These are phyloP conservation scores for Cordyceps pruinosa DNA, from an alignment of 2,329 filamentous ascomycete genomes.

Conservation along the genomic window DNA sequence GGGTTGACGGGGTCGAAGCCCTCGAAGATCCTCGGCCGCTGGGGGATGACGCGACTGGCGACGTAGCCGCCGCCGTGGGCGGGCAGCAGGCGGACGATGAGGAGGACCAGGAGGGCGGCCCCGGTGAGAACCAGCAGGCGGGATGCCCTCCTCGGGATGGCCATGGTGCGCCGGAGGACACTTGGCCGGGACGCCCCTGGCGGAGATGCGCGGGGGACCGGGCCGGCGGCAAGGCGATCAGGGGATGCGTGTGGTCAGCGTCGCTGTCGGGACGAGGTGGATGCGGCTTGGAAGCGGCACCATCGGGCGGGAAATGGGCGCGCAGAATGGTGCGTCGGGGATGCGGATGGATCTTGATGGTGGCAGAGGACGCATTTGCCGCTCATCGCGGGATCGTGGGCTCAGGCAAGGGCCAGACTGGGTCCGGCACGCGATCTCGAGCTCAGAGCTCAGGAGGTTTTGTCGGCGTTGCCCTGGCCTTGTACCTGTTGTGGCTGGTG, in stretches of 20 bases:
- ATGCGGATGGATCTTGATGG: slow-evolving; percentile 7
- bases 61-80: slow-evolving; percentile 16
- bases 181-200: too few relatives aligned
- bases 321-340: neutral
- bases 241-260: neutral
- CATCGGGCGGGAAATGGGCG: neutral
- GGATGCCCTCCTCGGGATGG: slow-evolving; percentile 19
- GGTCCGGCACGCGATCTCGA: neutral
- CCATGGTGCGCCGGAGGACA: slow-evolving; percentile 13
- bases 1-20: slow-evolving; percentile 10
- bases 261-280: neutral
- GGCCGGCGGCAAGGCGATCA: neutral
- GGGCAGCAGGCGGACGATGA: slow-evolving; percentile 19
- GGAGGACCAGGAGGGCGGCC: slow-evolving; percentile 16
- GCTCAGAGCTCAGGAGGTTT: too few relatives aligned
- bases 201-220: too few relatives aligned
- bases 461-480: too few relatives aligned
- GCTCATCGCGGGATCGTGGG: neutral
- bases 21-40: slow-evolving; percentile 6
- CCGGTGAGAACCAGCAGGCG: slow-evolving; percentile 19
- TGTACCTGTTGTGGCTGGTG: too few relatives aligned
- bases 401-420: neutral
- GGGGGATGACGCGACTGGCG: slow-evolving; percentile 16
- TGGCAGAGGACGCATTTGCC: neutral
- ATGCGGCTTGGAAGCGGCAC: neutral